Evolutionary conservation across 108 stramenopile genomes (phyloP).

Genomic region (Pseudonitzschia delicatissima): DNA sequence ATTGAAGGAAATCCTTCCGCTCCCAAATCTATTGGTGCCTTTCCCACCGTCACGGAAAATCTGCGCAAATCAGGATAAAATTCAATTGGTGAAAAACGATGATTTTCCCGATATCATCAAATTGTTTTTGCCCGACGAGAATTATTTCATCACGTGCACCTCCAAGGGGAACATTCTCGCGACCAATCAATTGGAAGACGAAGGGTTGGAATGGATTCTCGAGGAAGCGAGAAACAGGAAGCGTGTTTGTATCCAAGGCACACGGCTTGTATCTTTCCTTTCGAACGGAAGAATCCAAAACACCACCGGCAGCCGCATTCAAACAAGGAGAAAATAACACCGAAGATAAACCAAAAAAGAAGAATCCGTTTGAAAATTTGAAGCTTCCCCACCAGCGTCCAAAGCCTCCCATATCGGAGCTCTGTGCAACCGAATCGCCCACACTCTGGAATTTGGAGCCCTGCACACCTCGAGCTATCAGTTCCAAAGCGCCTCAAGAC

Average conservation of each 20-base stretch:
- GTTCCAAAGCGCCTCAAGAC: conserved; percentile 44
- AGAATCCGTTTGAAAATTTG: not conserved
- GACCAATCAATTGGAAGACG: not conserved
- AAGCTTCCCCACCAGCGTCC: not conserved
- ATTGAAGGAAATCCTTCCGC: not conserved
- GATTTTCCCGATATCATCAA: not conserved
- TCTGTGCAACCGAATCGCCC: not conserved
- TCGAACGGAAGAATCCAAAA: not conserved
- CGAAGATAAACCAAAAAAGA: not conserved
- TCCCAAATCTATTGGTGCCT: conserved; percentile 37
- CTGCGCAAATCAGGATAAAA: conserved; percentile 31
- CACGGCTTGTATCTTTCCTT: conserved; percentile 20
- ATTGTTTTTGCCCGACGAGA: conserved; percentile 3
- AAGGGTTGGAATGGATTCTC: conserved; percentile 26
- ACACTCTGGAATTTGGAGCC: conserved; percentile 38
- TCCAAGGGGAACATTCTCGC: conserved; percentile 5
- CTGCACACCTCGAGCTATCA: conserved; percentile 42
- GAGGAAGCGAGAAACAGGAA: conserved; percentile 22
- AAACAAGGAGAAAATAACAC: not conserved
- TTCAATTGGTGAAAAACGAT: conserved; percentile 14
- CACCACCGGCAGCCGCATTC: too few species aligned
- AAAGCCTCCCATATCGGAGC: not conserved
- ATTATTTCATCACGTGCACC: conserved; percentile 7
- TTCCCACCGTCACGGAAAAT: conserved; percentile 40
- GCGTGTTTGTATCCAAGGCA: conserved; percentile 20